These are phyloP conservation scores for Nicotiana otophora DNA, from an alignment of 257 asterid genomes.

Conservation along the genomic window DNA sequence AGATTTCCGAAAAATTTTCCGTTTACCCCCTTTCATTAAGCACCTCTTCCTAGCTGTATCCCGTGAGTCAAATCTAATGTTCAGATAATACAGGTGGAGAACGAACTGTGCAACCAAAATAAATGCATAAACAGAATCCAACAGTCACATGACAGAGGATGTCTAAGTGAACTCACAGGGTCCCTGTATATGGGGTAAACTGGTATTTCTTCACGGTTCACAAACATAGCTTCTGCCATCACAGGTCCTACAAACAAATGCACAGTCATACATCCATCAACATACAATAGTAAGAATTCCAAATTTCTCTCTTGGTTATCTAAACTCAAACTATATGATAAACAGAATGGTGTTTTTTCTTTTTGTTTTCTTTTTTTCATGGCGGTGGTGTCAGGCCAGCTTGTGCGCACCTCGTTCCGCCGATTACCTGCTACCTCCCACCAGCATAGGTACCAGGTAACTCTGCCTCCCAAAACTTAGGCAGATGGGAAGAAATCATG, in stretches of 20 bases:
- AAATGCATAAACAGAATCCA: constrained; percentile 1
- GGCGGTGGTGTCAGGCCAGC: too few species aligned
- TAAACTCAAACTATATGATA: not conserved
- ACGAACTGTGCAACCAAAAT: not conserved
- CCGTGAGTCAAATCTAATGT: not conserved
- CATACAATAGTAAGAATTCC: not conserved
- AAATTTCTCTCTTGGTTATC: not conserved
- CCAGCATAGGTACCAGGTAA: too few species aligned
- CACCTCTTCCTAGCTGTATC: not conserved
- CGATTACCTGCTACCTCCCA: too few species aligned
- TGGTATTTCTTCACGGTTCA: constrained; percentile 91
- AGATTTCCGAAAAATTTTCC: not conserved
- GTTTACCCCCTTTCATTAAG: not conserved
- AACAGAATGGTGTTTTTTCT: not conserved
- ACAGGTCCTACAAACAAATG: constrained; percentile 63
- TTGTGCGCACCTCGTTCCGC: too few species aligned
- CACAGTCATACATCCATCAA: not conserved
- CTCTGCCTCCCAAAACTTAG: too few species aligned
- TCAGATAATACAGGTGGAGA: not conserved
- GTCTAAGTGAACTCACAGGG: constrained; percentile 55
- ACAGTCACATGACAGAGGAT: not conserved
- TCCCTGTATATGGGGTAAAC: constrained; percentile 91
- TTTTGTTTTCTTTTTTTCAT: too few species aligned
- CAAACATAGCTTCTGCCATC: constrained; percentile 96
- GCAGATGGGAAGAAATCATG: too few species aligned